phyloP scores from a whole-genome alignment of 2,329 filamentous ascomycete genomes.

The Curvularia eragrostidis region DNA sequence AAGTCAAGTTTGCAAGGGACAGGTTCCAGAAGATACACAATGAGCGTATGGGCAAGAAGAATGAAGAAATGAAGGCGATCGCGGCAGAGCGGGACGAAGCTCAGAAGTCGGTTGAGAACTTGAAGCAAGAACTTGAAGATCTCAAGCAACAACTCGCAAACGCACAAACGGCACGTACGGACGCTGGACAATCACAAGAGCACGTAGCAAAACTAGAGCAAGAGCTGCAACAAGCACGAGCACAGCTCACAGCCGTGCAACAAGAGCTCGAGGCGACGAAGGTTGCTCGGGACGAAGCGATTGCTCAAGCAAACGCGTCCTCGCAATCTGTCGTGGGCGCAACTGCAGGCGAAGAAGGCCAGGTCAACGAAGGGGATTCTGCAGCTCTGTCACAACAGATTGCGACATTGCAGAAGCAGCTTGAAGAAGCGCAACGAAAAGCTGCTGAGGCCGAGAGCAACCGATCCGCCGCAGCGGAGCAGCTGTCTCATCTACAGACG shows the following conservation, averaged over 20 bases:
- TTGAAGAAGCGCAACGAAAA: slow-evolving; percentile 42
- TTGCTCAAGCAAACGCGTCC: slow-evolving; percentile 55
- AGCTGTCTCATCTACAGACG: slow-evolving; percentile 44
- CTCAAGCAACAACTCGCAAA: slow-evolving; percentile 50
- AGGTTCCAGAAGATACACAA: slow-evolving; percentile 56
- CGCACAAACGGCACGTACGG: slow-evolving; percentile 19
- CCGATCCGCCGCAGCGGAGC: slow-evolving; percentile 49
- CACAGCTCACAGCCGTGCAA: slow-evolving; percentile 32
- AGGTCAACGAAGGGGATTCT: slow-evolving; percentile 48
- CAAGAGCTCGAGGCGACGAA: slow-evolving; percentile 65
- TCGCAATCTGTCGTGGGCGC: slow-evolving; percentile 46
- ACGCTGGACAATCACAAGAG: slow-evolving; percentile 40
- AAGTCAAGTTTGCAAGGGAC: slow-evolving; percentile 55
- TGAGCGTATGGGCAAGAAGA: slow-evolving; percentile 49
- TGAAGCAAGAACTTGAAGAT: slow-evolving; percentile 66
- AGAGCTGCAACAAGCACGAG: slow-evolving; percentile 29
- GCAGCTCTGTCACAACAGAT: slow-evolving; percentile 41
- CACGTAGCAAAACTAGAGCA: slow-evolving; percentile 68
- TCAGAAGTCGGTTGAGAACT: slow-evolving; percentile 28
- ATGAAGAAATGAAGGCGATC: slow-evolving; percentile 55
- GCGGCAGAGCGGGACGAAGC: slow-evolving; percentile 70
- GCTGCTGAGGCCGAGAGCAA: slow-evolving; percentile 42
- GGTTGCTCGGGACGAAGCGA: slow-evolving; percentile 69
- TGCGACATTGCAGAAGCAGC: slow-evolving; percentile 45
- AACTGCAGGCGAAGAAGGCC: slow-evolving; percentile 56